phyloP scores from a whole-genome alignment of 495 filamentous ascomycete species.

The Schizothecium vesticola region DNA sequence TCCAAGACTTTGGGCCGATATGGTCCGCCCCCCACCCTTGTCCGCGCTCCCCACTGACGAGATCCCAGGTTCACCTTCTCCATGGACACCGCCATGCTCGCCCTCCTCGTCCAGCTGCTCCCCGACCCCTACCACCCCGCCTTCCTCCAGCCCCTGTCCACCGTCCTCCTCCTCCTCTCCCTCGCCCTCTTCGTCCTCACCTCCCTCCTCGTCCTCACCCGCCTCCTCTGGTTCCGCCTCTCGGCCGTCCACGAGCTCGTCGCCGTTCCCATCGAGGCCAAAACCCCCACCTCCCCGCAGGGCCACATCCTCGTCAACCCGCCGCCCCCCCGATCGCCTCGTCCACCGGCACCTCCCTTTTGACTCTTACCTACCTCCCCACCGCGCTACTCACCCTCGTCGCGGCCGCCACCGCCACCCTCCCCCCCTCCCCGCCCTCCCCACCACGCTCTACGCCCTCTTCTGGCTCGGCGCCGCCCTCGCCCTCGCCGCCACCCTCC shows the following conservation, averaged over 20 bases:
- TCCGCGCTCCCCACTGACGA: background rate
- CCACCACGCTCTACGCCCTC: background rate
- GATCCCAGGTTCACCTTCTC: slow-evolving; percentile 14
- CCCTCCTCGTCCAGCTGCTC: slow-evolving; percentile 11
- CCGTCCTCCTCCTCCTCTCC: slow-evolving; percentile 8
- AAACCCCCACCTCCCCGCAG: background rate
- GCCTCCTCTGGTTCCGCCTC: slow-evolving; percentile 2
- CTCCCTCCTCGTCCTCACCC: slow-evolving; percentile 7
- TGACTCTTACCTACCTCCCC: slow-evolving; percentile 5
- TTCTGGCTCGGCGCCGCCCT: background rate
- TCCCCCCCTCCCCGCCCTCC: background rate
- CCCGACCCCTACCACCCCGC: background rate
- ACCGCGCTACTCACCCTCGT: slow-evolving; percentile 7
- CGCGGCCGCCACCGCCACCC: slow-evolving; percentile 3
- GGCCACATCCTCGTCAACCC: too few relatives aligned
- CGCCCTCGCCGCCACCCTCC: background rate
- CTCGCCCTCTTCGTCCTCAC: slow-evolving; percentile 7
- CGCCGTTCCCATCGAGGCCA: background rate
- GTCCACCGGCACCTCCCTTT: background rate
- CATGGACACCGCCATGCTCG: slow-evolving; percentile 6
- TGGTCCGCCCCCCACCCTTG: background rate
- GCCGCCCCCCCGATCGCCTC: background rate
- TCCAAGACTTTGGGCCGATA: slow-evolving; percentile 6
- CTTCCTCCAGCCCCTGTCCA: slow-evolving; percentile 1
- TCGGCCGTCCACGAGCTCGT: background rate